Evolutionary conservation across 495 filamentous ascomycete species (phyloP).

Genomic region (Parathielavia hyrcaniae): DNA sequence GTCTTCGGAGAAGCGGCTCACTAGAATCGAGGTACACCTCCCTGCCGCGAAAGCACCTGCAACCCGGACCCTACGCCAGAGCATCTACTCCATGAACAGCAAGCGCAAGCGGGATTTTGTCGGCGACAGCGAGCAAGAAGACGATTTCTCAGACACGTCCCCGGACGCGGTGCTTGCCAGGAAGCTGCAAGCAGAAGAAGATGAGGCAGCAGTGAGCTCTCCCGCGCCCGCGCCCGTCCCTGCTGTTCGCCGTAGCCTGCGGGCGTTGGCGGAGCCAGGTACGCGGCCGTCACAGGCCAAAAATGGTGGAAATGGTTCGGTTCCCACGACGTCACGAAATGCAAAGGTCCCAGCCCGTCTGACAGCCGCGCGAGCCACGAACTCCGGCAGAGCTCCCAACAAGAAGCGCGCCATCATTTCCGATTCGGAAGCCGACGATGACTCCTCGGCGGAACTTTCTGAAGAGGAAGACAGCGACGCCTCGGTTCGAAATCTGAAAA

Average conservation of each 20-base stretch:
- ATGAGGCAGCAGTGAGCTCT: constrained; percentile 25
- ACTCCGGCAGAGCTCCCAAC: not conserved
- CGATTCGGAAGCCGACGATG: constrained; percentile 15
- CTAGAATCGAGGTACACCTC: constrained; percentile 27
- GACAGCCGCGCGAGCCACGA: not conserved
- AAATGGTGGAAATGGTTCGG: not conserved
- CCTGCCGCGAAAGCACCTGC: constrained; percentile 13
- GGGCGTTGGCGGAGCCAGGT: constrained; percentile 1
- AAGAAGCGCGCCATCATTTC: constrained; percentile 11
- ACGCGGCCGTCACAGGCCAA: not conserved
- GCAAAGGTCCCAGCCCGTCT: not conserved
- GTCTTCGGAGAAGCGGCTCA: constrained; percentile 5
- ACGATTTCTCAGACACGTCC: constrained; percentile 31
- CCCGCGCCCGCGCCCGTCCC: not conserved
- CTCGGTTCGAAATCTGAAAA: constrained; percentile 6
- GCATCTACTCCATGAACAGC: constrained; percentile 26
- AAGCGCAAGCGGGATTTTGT: constrained; percentile 30
- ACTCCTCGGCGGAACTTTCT: not conserved
- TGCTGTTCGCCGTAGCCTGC: constrained; percentile 13
- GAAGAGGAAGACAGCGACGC: constrained; percentile 19
- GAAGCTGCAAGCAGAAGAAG: constrained; percentile 58
- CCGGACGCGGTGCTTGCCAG: constrained; percentile 54
- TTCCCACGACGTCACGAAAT: not conserved
- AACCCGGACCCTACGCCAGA: constrained; percentile 19
- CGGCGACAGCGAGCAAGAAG: constrained; percentile 36